Base-by-base conservation (phyloP, 345 rosid species). In the Boechera retrofracta region DNA sequence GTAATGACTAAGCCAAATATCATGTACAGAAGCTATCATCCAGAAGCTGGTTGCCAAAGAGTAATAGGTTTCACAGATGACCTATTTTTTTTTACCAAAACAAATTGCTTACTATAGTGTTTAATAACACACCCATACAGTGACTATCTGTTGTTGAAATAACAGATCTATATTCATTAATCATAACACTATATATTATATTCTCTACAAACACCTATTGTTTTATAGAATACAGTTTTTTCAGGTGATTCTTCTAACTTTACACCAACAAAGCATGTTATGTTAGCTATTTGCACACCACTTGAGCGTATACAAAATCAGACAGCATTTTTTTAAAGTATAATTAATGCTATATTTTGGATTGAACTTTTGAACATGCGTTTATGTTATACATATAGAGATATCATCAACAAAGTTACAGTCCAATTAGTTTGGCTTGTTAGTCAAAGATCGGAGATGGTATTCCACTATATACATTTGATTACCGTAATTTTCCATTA, bases 211-310 rank as follows among this genome's bases (percentile, higher is more conserved):
- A 41, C 16, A 44, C 10, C 32, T 41, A 29, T 42, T 70, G 18
- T 3, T 56, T 16, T 70, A 57, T 41, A 39, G 12, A 52, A 52
- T 52, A 29, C 42, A 18, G 2, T 41, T 64, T 74, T 54, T 11
- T 42, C 48, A 73, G 62, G 76, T 73, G 63, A 31, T 64, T 64
- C 71, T 64, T 73, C 55, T 53, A 31, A 71, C 56, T 42, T 57
- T 57, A 42, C 44, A 44, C 21, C 74, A 58, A 18, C 48, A 15
- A 47, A 31, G 54, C 39, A 31, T 45, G 31, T 45, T 28, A 44
- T 13, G 12, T 56, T n/a, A 62, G 61, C 69, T 28, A 72, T 60
- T 26, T 49, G 29, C 11, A 61, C 26, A 73, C 44, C 63, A 39
- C 54, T 39, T 52, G 69, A 73, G 63, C 41, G 6, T 39, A 18